Evolutionary conservation across 345 rosid species (phyloP).

Genomic region (Brassica juncea): DNA sequence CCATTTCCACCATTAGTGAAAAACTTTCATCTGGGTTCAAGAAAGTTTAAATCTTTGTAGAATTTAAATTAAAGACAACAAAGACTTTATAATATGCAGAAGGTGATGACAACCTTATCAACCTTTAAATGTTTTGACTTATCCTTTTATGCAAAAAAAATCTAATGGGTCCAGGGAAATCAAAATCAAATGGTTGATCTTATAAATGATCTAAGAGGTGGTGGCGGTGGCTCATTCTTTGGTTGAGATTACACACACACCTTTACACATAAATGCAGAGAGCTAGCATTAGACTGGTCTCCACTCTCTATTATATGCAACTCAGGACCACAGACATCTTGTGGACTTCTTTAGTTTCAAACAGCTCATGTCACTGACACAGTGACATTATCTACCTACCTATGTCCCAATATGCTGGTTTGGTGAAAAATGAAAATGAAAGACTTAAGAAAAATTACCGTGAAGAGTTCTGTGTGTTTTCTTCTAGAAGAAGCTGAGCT

Average conservation of each 20-base stretch:
- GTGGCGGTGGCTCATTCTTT: conserved; percentile 15
- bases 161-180: conserved; percentile 17
- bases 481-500: conserved; percentile 80
- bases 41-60: conserved; percentile 18
- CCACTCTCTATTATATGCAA: conserved; percentile 11
- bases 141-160: conserved; percentile 30
- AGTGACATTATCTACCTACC: conserved; percentile 5
- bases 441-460: conserved; percentile 29
- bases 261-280: conserved; percentile 34
- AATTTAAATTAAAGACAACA: conserved; percentile 15
- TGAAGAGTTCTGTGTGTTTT: background rate
- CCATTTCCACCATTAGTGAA: conserved; percentile 43
- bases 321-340: conserved; percentile 36
- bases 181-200: conserved; percentile 24
- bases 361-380: conserved; percentile 37
- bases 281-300: conserved; percentile 28
- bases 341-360: conserved; percentile 26
- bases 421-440: background rate
- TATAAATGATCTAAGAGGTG: conserved; percentile 30
- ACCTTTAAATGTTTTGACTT: conserved; percentile 23
- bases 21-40: conserved; percentile 24
- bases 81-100: conserved; percentile 12
- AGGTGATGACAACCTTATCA: conserved; percentile 27
- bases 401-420: conserved; percentile 9
- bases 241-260: conserved; percentile 27